Evolutionary conservation across 345 rosid species (phyloP), one percentile per base, ranked within the genome.

Genomic region (Dimocarpus longan): DNA sequence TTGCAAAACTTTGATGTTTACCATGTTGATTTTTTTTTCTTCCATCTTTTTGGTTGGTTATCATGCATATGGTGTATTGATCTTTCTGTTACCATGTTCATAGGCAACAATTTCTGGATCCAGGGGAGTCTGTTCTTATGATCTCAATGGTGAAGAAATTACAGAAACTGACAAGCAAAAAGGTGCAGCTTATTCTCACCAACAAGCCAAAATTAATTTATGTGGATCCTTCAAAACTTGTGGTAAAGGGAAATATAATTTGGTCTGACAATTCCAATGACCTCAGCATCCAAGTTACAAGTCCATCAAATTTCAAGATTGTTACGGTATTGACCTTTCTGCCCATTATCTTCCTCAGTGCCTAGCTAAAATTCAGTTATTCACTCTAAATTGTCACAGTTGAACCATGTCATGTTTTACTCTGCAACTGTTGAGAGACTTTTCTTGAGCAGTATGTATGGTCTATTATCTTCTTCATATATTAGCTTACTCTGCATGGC

Each of bases 81-180:
- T 71, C 19, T 70, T 75, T 71, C 52, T 32, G 70, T 70, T 71
- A 64, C 50, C 66, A 71, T 78, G 73, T 50, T 52, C 73, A 77
- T 89, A 94, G 99, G 98, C 97, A 96, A 89, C 98, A 94, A 84
- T 96, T 96, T 86, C 84, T 94, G 89, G 99, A 93, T 73, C 94
- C 89, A 1, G 98, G 98, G 73, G 98, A 96, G 84, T 93, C 98
- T 12, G 93, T 94, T 84, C 82, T 94, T 50, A 94, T 96, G 99
- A 94, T 96, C 83, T 92, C 99, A 43, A 89, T 91, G 85, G 97
- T 96, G 83, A 96, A 94, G 89, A 94, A 93, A 88, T 77, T 96
- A 75, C 94, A 88, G 86, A 96, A 96, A 83, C 67, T 94, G 82
- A 87, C 99, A 6, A 96, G 90, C 90, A 94, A 97, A 88, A 96